Conservation (phyloP, 139 green algal species). For the Chlamydomonas incerta region DNA sequence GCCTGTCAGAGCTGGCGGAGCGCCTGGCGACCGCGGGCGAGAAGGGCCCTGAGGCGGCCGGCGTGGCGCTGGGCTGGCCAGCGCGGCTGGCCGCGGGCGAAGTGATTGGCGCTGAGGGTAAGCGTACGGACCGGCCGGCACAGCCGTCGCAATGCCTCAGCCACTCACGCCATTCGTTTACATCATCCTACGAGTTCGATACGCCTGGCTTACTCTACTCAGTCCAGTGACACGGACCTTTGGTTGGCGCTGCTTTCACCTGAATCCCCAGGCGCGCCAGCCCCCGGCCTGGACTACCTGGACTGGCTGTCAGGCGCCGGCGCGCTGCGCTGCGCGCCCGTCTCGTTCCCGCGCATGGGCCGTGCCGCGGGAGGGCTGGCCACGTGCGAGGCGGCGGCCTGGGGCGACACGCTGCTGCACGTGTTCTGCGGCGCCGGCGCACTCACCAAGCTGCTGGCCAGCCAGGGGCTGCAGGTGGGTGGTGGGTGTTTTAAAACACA, state of each 20-base stretch:
- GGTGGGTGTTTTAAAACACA: too few relatives aligned
- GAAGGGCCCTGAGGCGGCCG: not conserved
- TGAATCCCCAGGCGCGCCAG: slow-evolving; percentile 63
- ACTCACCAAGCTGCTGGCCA: slow-evolving; percentile 82
- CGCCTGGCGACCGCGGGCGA: slow-evolving; percentile 39
- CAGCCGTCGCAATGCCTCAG: too few relatives aligned
- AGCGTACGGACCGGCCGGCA: too few relatives aligned
- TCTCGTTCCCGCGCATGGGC: slow-evolving; percentile 67
- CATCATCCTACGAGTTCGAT: too few relatives aligned
- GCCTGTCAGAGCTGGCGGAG: slow-evolving; percentile 60
- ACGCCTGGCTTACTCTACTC: too few relatives aligned
- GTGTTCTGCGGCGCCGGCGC: slow-evolving; percentile 68
- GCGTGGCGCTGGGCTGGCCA: slow-evolving; percentile 59
- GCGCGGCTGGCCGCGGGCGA: slow-evolving; percentile 44
- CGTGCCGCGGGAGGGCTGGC: slow-evolving; percentile 49
- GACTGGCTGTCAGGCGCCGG: slow-evolving; percentile 61
- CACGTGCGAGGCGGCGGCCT: slow-evolving; percentile 21
- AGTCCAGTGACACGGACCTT: too few relatives aligned
- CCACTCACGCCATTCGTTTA: too few relatives aligned
- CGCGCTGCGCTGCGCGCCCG: slow-evolving; percentile 51
- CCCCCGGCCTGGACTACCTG: slow-evolving; percentile 75
- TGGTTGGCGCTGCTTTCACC: too few relatives aligned
- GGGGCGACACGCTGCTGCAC: slow-evolving; percentile 66
- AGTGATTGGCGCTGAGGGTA: slow-evolving; percentile 21
- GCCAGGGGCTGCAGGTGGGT: slow-evolving; percentile 65